phyloP scores from a whole-genome alignment of 176 grass and related monocot genomes.

The Aegilops bicornis region DNA sequence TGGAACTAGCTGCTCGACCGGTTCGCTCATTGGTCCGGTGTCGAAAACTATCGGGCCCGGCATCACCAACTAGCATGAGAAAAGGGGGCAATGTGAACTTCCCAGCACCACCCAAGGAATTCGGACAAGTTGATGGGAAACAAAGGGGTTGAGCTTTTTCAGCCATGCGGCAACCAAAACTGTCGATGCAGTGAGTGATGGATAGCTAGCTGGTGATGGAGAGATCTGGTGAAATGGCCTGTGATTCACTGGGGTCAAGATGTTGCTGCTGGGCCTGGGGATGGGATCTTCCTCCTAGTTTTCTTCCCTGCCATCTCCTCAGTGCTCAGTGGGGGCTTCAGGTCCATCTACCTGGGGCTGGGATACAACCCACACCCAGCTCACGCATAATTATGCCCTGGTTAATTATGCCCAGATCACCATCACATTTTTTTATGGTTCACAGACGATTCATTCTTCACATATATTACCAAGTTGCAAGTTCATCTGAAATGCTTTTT shows the following conservation, averaged over 20 bases:
- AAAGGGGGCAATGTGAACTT: neutral
- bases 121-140: conserved; percentile 17
- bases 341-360: conserved; percentile 35
- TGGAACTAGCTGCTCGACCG: no score
- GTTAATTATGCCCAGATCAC: neutral
- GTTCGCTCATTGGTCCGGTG: neutral
- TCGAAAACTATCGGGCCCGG: neutral
- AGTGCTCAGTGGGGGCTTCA: conserved; percentile 16
- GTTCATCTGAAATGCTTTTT: neutral
- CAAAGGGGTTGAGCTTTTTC: neutral
- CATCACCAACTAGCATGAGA: neutral
- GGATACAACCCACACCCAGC: conserved; percentile 45
- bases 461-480: neutral
- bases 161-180: neutral
- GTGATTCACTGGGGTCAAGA: conserved; percentile 16
- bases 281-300: neutral
- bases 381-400: neutral
- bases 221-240: conserved; percentile 24
- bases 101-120: neutral
- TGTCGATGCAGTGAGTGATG: neutral
- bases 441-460: neutral
- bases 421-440: neutral
- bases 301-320: neutral
- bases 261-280: neutral
- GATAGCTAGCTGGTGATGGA: conserved; percentile 5